Base-by-base conservation (phyloP, 257 asterid species). In the Rehmannia glutinosa region DNA sequence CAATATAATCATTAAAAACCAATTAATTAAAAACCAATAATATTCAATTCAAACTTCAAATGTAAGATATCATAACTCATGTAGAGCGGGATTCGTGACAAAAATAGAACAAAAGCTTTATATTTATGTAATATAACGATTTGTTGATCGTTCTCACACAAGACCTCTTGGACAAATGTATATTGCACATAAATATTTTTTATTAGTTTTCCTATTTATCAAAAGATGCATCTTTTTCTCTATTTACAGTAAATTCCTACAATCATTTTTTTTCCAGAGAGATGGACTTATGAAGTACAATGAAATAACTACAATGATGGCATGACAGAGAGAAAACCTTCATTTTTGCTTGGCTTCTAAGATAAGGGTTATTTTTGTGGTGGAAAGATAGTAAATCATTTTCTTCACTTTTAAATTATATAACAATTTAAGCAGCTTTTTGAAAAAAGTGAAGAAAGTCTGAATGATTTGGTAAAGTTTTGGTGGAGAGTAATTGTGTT, bases 341-440 rank as follows among this genome's bases (percentile, higher is more conserved):
- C 66, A 72, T 62, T 51, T 75, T 75, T 72, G 69, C 84, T 72
- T 79, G 62, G 71, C 81, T 75, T 79, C 76, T 42, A 79, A 75
- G 84, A 75, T 19, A 79, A 75, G 80, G 33, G 70, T 42, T 41
- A 2, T 12, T 24, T 56, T 21, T 61, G 61, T 65, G 36, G 70
- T 65, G 77, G 69, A 75, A 68, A 63, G 81, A 49, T 73, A 45
- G 66, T 30, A 35, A 68, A 75, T 75, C 74, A 68, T 79, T 75
- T 68, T 68, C 78, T 72, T 20, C 58, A 62, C 73, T 66, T 59
- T 62, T 35, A 17, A 50, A 47, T 16, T 7, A 23, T 56, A 50
- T 19, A 43, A 68, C 42, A 46, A 20, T 35, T 28, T 35, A 42
- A 56, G 58, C 66, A 65, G 3, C 54, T 17, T 36, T 54, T n/a